Percentiles rank a stretch among this genome's conserved stretches.
phyloP scores from a whole-genome alignment of 331 rosid species.

The Prunus yedoensis region DNA sequence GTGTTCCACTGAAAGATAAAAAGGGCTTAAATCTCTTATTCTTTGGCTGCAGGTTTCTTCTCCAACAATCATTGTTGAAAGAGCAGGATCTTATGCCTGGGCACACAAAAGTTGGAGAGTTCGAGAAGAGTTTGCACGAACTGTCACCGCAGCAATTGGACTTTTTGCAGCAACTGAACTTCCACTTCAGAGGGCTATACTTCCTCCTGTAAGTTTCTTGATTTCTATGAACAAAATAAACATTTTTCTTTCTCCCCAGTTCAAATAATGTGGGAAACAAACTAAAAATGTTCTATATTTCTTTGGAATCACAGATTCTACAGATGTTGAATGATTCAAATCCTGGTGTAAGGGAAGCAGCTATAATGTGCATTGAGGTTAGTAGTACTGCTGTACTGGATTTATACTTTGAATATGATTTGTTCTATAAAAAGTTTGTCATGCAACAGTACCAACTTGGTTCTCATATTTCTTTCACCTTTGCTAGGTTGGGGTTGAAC shows the following conservation, averaged over 20 bases:
- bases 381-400: constrained; percentile 27
- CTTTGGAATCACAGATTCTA: constrained; percentile 60
- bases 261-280: constrained; percentile 8
- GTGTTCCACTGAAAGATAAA: background rate
- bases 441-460: background rate
- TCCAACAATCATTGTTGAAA: constrained; percentile 94
- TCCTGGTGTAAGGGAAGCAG: constrained; percentile 94
- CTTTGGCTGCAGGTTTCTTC: constrained; percentile 72
- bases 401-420: constrained; percentile 9
- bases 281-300: constrained; percentile 25
- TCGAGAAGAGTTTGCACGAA: constrained; percentile 92
- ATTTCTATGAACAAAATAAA: constrained; percentile 16
- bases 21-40: background rate
- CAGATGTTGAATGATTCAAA: constrained; percentile 92
- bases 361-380: constrained; percentile 96
- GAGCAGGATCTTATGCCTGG: constrained; percentile 99
- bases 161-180: constrained; percentile 94
- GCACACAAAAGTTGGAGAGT: constrained; percentile 96
- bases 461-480: background rate
- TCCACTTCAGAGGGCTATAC: constrained; percentile 89
- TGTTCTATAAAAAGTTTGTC: background rate
- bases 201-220: constrained; percentile 72
- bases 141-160: constrained; percentile 88
- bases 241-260: background rate
- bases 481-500: background rate